Conservation (phyloP, 2,329 filamentous ascomycete genomes). For the Paracoccidioides lutzii region DNA sequence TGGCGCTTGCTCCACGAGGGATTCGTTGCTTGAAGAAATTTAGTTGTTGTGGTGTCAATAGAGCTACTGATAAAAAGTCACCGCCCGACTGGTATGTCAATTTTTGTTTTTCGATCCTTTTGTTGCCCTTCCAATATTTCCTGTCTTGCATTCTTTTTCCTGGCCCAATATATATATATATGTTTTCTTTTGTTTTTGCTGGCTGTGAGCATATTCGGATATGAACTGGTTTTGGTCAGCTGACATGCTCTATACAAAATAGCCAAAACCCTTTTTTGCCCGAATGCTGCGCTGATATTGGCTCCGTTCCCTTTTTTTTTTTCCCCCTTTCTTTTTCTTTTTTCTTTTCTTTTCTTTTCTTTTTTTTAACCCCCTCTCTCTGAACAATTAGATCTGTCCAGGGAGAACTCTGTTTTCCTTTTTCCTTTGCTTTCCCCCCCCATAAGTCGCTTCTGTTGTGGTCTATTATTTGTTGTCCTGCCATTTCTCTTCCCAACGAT, state of each 20-base stretch:
- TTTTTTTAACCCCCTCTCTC: background rate
- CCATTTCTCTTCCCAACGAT: background rate
- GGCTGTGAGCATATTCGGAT: background rate
- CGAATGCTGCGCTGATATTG: conserved; percentile 1
- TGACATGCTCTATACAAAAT: background rate
- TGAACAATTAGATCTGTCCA: background rate
- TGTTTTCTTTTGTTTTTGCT: conserved; percentile 1
- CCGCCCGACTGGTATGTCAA: background rate
- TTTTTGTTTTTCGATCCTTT: background rate
- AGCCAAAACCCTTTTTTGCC: background rate
- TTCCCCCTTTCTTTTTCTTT: background rate
- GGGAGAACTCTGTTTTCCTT: background rate
- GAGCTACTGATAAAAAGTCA: too few relatives aligned
- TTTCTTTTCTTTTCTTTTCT: background rate
- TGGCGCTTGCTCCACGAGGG: background rate
- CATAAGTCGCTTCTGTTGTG: background rate
- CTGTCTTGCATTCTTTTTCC: background rate
- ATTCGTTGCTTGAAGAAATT: background rate
- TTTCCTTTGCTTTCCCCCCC: background rate
- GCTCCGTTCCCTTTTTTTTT: background rate
- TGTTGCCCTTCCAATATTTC: too few relatives aligned
- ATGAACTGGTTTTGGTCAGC: conserved; percentile 2
- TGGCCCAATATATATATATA: background rate
- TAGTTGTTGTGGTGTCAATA: too few relatives aligned
- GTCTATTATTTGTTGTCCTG: background rate